Percentiles rank a stretch among this genome's conserved stretches.
phyloP scores from a whole-genome alignment of 805 yeast species.

The Candida qinlingensis region DNA sequence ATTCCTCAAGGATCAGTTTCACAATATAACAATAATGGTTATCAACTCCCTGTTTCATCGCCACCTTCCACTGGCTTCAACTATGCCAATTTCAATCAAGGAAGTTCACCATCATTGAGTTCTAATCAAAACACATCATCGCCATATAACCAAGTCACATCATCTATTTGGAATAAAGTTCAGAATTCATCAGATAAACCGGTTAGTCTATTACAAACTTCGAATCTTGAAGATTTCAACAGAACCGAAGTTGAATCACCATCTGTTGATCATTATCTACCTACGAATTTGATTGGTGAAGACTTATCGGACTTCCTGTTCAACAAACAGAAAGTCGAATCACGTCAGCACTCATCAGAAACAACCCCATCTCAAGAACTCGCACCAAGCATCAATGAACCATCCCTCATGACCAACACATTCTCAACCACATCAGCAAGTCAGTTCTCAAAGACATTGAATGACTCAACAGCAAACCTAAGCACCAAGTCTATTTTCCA shows the following conservation, averaged over 20 bases:
- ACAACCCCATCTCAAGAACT: constrained; percentile 2
- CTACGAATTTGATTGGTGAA: constrained; percentile 29
- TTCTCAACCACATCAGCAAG: background rate
- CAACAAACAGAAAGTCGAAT: background rate
- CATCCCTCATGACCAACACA: background rate
- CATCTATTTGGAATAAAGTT: constrained; percentile 7
- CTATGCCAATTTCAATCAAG: constrained; percentile 3
- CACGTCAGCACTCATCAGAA: too few species aligned
- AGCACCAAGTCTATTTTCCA: constrained; percentile 17
- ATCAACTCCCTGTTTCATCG: constrained; percentile 4
- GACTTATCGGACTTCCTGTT: constrained; percentile 16
- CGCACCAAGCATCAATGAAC: background rate
- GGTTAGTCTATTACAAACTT: background rate
- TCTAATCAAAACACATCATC: background rate
- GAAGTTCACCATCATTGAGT: constrained; percentile 12
- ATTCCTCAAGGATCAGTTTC: background rate
- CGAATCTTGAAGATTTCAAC: background rate
- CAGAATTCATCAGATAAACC: background rate
- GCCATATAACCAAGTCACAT: constrained; percentile 2
- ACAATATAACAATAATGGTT: background rate
- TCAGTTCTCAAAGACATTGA: constrained; percentile 4
- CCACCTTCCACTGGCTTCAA: constrained; percentile 3
- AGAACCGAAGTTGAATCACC: constrained; percentile 28
- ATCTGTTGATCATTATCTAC: constrained; percentile 30
- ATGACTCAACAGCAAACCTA: constrained; percentile 13